Conservation (phyloP, 2,329 filamentous ascomycete species). For the Orbilia ellipsospora region DNA sequence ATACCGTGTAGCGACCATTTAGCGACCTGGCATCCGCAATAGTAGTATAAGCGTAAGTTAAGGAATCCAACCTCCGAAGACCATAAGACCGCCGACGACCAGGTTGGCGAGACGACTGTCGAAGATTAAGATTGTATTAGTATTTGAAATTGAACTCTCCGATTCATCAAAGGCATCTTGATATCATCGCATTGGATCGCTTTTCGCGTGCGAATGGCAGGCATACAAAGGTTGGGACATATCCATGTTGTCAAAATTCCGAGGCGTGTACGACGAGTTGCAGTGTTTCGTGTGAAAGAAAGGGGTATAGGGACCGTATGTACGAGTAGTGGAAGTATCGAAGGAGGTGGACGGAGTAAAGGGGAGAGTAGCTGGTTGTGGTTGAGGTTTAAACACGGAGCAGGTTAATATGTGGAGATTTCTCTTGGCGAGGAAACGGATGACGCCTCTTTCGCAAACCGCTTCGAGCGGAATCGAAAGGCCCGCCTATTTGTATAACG, state of each 20-base stretch:
- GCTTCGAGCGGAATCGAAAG: neutral
- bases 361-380: neutral
- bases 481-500: neutral
- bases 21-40: conserved; percentile 69
- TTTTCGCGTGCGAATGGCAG: neutral
- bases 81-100: conserved; percentile 84
- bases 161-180: no score
- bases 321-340: neutral
- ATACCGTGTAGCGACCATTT: conserved; percentile 13
- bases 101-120: conserved; percentile 84
- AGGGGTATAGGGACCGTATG: neutral
- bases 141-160: neutral
- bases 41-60: conserved; percentile 62
- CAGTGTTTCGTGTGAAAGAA: neutral
- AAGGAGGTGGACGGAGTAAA: neutral
- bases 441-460: conserved; percentile 6
- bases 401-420: conserved; percentile 1
- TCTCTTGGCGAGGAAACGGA: conserved; percentile 4
- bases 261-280: neutral
- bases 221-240: conserved; percentile 41
- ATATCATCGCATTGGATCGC: no score
- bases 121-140: neutral
- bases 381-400: neutral
- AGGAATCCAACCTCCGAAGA: conserved; percentile 83
- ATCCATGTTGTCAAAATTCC: conserved; percentile 21